These are phyloP conservation scores for Serendipita indica DNA, from an alignment of 768 basidiomycete genomes.

Conservation along the genomic window DNA sequence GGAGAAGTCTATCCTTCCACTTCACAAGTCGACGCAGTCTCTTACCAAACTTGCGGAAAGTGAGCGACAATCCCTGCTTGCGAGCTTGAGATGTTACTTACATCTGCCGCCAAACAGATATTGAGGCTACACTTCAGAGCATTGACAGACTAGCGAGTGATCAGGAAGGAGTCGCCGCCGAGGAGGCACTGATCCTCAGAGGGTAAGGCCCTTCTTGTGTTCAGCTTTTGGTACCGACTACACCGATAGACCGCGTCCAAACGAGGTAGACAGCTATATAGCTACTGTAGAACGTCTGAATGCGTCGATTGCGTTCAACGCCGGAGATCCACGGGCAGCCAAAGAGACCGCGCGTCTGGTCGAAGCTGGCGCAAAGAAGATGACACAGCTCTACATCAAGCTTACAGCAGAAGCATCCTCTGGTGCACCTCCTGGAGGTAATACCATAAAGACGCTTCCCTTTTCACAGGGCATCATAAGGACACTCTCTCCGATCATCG, in stretches of 20 bases:
- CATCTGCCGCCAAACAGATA: slow-evolving; percentile 34
- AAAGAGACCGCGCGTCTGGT: slow-evolving; percentile 34
- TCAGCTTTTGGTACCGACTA: background rate
- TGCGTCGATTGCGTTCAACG: slow-evolving; percentile 63
- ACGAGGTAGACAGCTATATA: slow-evolving; percentile 48
- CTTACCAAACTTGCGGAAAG: slow-evolving; percentile 59
- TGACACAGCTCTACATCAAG: slow-evolving; percentile 71
- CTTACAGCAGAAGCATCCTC: slow-evolving; percentile 76
- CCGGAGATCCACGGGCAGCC: slow-evolving; percentile 27
- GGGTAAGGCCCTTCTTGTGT: slow-evolving; percentile 45
- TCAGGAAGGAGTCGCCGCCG: slow-evolving; percentile 58
- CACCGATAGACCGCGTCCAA: slow-evolving; percentile 52
- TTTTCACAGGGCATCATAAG: slow-evolving; percentile 41
- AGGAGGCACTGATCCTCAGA: slow-evolving; percentile 63
- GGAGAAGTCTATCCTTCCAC: slow-evolving; percentile 70
- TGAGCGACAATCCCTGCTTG: slow-evolving; percentile 25
- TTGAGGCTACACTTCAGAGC: slow-evolving; percentile 60
- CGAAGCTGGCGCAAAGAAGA: slow-evolving; percentile 71
- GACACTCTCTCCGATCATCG: slow-evolving; percentile 47
- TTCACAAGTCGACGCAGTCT: slow-evolving; percentile 66
- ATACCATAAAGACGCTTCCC: slow-evolving; percentile 37
- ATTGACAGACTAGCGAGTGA: slow-evolving; percentile 67
- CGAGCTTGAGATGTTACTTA: background rate
- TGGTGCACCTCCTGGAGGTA: slow-evolving; percentile 50
- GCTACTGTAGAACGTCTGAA: slow-evolving; percentile 66